Evolutionary conservation across 129 eudicot species (phyloP), one percentile per base, ranked within the genome.

Genomic region (Solidago caesia): DNA sequence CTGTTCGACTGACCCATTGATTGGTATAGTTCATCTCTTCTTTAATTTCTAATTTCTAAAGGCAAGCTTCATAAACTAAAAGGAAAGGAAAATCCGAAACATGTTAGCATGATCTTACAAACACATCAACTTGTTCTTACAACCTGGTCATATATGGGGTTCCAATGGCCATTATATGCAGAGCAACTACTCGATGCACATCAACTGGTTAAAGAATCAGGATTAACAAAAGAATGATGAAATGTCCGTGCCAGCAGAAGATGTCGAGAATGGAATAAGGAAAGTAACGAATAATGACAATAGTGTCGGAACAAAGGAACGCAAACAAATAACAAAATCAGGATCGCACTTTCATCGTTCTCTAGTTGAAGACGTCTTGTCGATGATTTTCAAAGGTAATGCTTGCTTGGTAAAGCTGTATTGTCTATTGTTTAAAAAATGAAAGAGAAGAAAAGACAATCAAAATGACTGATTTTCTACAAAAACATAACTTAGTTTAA

Each of bases 191-290:
- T 80, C 2, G 45, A 81, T 63, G 88, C 85, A 0, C 48, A 47
- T 41, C 64, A 77, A 12, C 9, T 84, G 80, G 88, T 84, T 56
- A 80, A 48, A 12, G 88, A 84, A 1, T 27, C 81, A 65, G 88
- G 82, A 47, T 64, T 84, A 43, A 5, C 4, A 5, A 4, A 16
- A 49, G 15, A 62, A 66, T 56, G 7, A 64, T 66, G 64, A 64
- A 29, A 42, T 10, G 2, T 11, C 71, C 63, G 81, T 83, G 63
- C 57, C 15, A 12, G 75, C 78, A 0, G 79, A 65, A 14, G 71
- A 7, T 45, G 75, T 79, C 4, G 87, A 79, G 77, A 78, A 29
- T 13, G 86, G 77, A 53, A 73, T 82, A 51, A 60, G 80, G 56
- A 46, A 21, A 4, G 65, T 82, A 39, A 78, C 78, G 86, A 62